A percentile compares a stretch with the other conserved stretches of the same genome.
Evolutionary conservation across 2,329 filamentous ascomycete genomes (phyloP).

Genomic region (Ustulina deusta): DNA sequence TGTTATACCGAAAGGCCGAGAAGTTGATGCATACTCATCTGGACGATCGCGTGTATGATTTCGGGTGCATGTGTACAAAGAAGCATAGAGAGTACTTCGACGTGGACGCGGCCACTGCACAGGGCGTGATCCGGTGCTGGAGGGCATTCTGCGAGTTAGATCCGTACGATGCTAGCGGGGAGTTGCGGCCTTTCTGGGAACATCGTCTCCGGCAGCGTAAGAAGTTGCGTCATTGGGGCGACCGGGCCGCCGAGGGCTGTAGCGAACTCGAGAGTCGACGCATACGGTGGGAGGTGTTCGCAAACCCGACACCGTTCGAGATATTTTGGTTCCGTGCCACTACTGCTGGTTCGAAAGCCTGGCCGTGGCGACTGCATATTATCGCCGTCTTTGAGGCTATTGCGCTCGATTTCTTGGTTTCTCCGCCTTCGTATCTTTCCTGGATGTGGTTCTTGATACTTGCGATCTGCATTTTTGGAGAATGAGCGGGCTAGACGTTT

Average conservation of each 20-base stretch:
- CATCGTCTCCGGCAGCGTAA: conserved; percentile 10
- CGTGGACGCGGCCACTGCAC: conserved; percentile 7
- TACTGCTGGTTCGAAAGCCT: background rate
- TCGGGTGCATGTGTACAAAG: background rate
- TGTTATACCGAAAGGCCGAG: conserved; percentile 7
- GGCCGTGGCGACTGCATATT: conserved; percentile 6
- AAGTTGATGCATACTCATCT: conserved; percentile 4
- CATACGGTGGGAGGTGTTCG: conserved; percentile 13
- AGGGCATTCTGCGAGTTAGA: conserved; percentile 22
- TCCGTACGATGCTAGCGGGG: conserved; percentile 26
- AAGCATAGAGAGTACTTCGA: conserved; percentile 32
- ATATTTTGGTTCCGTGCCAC: background rate
- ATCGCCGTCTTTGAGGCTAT: background rate
- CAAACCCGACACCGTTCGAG: conserved; percentile 8
- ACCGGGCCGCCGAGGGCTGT: background rate
- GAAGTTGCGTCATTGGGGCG: conserved; percentile 5
- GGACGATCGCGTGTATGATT: background rate
- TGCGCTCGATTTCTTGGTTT: background rate
- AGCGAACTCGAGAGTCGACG: conserved; percentile 6
- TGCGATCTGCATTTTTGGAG: background rate
- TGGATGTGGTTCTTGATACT: background rate
- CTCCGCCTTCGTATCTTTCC: background rate
- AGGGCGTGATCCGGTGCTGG: conserved; percentile 21
- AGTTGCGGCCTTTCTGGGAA: conserved; percentile 27
- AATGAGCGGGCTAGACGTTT: background rate